Conservation (phyloP, 371 early-diverging fungal genomes). For the Zopfochytrium polystomum region DNA sequence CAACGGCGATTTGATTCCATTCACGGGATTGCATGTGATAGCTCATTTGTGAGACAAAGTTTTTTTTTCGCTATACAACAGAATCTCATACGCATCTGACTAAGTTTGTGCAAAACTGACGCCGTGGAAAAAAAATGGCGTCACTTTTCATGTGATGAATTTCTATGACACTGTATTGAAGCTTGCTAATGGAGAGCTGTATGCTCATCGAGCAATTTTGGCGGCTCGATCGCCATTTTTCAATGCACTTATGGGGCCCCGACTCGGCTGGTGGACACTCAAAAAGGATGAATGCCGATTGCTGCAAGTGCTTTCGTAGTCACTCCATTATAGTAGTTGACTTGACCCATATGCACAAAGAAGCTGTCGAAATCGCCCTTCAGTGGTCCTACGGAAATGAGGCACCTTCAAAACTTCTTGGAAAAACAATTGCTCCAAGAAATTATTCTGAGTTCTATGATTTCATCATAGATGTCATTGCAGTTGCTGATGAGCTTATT, state of each 20-base stretch:
- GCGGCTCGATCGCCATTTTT: slow-evolving; percentile 65
- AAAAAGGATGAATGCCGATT: slow-evolving; percentile 28
- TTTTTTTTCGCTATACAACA: no score
- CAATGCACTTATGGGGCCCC: slow-evolving; percentile 52
- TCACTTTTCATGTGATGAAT: neutral
- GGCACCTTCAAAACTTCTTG: neutral
- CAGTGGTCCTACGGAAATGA: slow-evolving; percentile 56
- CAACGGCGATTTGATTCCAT: no score
- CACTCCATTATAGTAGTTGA: slow-evolving; percentile 37
- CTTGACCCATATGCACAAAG: slow-evolving; percentile 48
- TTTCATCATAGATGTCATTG: slow-evolving; percentile 54
- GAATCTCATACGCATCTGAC: no score
- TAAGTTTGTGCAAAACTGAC: no score
- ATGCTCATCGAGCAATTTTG: slow-evolving; percentile 31
- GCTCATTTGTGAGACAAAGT: no score
- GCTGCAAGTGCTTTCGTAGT: neutral
- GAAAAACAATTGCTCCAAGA: neutral
- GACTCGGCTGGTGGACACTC: slow-evolving; percentile 52
- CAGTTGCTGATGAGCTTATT: slow-evolving; percentile 64
- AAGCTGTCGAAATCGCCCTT: slow-evolving; percentile 50
- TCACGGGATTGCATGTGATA: no score
- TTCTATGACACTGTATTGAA: slow-evolving; percentile 25
- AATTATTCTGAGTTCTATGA: slow-evolving; percentile 44
- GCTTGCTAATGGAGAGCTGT: slow-evolving; percentile 26
- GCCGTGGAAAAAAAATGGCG: no score